Base-by-base conservation (phyloP, 441 rosid species). In the Brassica hybrid region DNA sequence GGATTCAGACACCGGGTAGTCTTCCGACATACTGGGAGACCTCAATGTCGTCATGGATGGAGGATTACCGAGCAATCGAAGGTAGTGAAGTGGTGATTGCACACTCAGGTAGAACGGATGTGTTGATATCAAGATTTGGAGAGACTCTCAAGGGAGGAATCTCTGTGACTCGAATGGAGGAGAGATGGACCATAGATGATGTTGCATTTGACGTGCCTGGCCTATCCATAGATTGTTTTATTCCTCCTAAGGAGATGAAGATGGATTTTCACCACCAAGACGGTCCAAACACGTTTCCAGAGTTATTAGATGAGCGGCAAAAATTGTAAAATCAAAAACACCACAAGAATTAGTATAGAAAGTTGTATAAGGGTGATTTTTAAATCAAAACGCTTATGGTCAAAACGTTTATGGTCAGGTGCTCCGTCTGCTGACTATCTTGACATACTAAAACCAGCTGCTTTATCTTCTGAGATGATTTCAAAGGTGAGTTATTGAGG, bases 1-100 rank as follows among this genome's bases (percentile, higher is more conserved):
- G 80, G 74, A 93, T 94, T 73, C 99, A 94, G 17, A 78, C 88
- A 3, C 99, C 97, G 0, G 99, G 99, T 25, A 76, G 88, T n/a
- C 64, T 79, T 38, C 91, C 99, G 1, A 86, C 89, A 8, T 94
- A 94, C 25, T 94, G 99, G 99, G 99, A 94, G 80, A 94, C 99
- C 18, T 84, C 93, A 9, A 94, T 93, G 85, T 81, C 89, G 0
- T 87, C 97, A 0, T 83, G 82, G 66, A 89, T 94, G 60, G 87
- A 89, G 3, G 97, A 94, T 66, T 94, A 94, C 64, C 54, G 86
- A 5, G 38, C 80, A 0, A 85, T 91, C 9, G 99, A 94, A 10
- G 92, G 92, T 0, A 75, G 79, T 65, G 82, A 79, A 74, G 92
- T 90, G 61, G 88, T 91, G 88, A 86, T 94, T 0, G 94, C 99